Evolutionary conservation across 108 stramenopile species (phyloP).

Genomic region (Thalassiosira profunda): DNA sequence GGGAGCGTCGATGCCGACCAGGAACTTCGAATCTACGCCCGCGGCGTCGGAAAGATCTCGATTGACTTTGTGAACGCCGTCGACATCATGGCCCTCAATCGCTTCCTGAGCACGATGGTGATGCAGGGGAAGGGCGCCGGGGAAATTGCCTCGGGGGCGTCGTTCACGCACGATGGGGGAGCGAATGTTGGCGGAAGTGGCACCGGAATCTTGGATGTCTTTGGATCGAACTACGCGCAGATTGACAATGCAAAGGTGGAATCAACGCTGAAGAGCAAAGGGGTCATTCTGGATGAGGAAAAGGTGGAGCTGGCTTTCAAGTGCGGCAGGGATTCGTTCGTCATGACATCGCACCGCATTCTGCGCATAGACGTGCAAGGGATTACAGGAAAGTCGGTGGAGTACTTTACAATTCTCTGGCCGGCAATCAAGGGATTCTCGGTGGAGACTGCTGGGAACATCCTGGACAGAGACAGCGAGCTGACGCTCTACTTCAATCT

Average conservation of each 20-base stretch:
- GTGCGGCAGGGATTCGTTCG: slow-evolving; percentile 51
- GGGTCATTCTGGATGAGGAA: slow-evolving; percentile 42
- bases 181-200: slow-evolving; percentile 1
- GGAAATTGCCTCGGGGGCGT: slow-evolving; percentile 12
- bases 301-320: slow-evolving; percentile 59
- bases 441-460: slow-evolving; percentile 75
- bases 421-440: slow-evolving; percentile 65
- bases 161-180: slow-evolving; percentile 10
- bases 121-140: slow-evolving; percentile 32
- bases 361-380: slow-evolving; percentile 57
- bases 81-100: slow-evolving; percentile 42
- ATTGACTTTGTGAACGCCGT: slow-evolving; percentile 48
- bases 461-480: slow-evolving; percentile 67
- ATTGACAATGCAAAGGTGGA: slow-evolving; percentile 34
- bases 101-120: slow-evolving; percentile 39
- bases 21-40: slow-evolving; percentile 36
- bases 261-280: slow-evolving; percentile 18
- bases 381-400: slow-evolving; percentile 46
- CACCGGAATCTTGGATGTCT: slow-evolving; percentile 49
- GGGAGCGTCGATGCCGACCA: slow-evolving; percentile 49
- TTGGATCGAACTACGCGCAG: slow-evolving; percentile 54
- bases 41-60: slow-evolving; percentile 30
- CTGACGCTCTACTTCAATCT: slow-evolving; percentile 63
- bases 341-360: slow-evolving; percentile 40
- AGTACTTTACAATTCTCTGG: slow-evolving; percentile 64